phyloP scores from a whole-genome alignment of 2,329 filamentous ascomycete genomes.

The Paraphaeosphaeria minitans region DNA sequence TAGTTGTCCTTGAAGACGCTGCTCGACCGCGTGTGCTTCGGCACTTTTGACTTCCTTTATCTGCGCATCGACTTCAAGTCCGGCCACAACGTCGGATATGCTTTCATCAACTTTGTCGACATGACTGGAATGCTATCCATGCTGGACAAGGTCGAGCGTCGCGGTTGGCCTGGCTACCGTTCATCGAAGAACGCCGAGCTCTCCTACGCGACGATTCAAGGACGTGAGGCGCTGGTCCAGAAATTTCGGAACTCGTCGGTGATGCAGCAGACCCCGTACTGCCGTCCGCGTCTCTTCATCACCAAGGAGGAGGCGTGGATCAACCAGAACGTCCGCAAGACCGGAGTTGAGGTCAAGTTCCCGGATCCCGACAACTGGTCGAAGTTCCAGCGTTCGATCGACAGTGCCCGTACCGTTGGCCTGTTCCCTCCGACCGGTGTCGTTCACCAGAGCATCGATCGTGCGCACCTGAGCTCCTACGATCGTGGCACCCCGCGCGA shows the following conservation, averaged over 20 bases:
- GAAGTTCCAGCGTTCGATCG: constrained; percentile 85
- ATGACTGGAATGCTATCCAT: constrained; percentile 51
- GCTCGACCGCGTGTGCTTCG: constrained; percentile 77
- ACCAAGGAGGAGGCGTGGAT: constrained; percentile 53
- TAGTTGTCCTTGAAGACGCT: constrained; percentile 68
- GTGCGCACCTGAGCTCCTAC: constrained; percentile 76
- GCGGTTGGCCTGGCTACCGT: constrained; percentile 74
- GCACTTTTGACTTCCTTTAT: constrained; percentile 94
- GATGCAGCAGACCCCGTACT: constrained; percentile 83
- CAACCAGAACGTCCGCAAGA: constrained; percentile 49
- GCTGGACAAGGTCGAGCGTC: constrained; percentile 37
- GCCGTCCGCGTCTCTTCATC: constrained; percentile 74
- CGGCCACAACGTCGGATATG: constrained; percentile 80
- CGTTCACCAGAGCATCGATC: constrained; percentile 75
- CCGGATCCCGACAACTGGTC: constrained; percentile 81
- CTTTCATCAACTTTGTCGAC: constrained; percentile 93
- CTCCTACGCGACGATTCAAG: constrained; percentile 97
- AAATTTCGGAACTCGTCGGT: constrained; percentile 98
- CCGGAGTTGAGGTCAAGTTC: constrained; percentile 76
- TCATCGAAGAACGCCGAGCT: constrained; percentile 86
- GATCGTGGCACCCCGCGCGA: constrained; percentile 73
- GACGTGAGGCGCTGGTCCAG: constrained; percentile 85
- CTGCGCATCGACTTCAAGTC: constrained; percentile 72
- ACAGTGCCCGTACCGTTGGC: constrained; percentile 86
- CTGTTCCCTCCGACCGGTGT: constrained; percentile 81